These are phyloP conservation scores for Mortierella sp. DNA, from an alignment of 371 early-diverging fungal genomes.

Conservation along the genomic window DNA sequence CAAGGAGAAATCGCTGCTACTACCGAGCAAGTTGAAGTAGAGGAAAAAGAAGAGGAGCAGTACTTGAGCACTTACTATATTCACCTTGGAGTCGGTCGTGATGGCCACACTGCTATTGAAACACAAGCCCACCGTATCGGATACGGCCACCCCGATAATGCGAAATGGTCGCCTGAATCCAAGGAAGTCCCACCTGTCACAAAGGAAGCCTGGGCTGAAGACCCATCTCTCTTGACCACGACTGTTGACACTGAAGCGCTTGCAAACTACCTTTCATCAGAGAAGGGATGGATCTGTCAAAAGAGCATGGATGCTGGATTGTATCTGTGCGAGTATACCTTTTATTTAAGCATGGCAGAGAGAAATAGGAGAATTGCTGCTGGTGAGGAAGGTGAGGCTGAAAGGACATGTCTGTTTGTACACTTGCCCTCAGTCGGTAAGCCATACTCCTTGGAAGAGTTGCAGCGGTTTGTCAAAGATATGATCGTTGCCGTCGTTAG, in stretches of 20 bases:
- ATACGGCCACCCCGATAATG: constrained; percentile 45
- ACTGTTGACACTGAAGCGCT: constrained; percentile 50
- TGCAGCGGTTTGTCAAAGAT: constrained; percentile 46
- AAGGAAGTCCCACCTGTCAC: constrained; percentile 34
- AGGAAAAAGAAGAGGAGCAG: constrained; percentile 3
- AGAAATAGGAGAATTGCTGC: constrained; percentile 22
- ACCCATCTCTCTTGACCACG: constrained; percentile 36
- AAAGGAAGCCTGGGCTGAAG: constrained; percentile 32
- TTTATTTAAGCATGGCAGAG: constrained; percentile 56
- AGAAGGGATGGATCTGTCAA: constrained; percentile 47
- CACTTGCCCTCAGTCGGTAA: constrained; percentile 55
- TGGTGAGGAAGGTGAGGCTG: constrained; percentile 37
- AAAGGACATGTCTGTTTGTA: constrained; percentile 48
- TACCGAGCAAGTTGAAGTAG: not conserved
- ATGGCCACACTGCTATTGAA: constrained; percentile 45
- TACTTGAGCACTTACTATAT: constrained; percentile 50
- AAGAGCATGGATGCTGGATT: constrained; percentile 51
- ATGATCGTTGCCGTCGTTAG: constrained; percentile 45
- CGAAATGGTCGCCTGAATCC: constrained; percentile 34
- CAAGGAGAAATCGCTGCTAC: not conserved
- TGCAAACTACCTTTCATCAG: constrained; percentile 36
- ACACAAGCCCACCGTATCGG: constrained; percentile 51
- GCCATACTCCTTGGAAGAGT: constrained; percentile 47
- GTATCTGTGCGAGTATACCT: constrained; percentile 56
- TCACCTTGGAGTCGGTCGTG: constrained; percentile 52